phyloP scores from a whole-genome alignment of 2,329 filamentous ascomycete species.

The Exophiala oligosperma region DNA sequence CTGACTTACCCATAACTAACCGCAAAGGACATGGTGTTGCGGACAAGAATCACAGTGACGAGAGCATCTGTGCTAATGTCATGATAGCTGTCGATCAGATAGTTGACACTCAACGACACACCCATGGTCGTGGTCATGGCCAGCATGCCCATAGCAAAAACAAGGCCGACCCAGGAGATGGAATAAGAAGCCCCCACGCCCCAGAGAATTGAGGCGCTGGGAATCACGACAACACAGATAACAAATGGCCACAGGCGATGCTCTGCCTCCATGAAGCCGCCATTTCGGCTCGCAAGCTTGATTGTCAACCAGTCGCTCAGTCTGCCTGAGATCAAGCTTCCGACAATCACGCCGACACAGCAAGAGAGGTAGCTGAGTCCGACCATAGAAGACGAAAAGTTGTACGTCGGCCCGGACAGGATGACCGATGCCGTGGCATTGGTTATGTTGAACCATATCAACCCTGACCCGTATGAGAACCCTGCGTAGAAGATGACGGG shows the following conservation, averaged over 20 bases:
- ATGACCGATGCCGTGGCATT: conserved; percentile 42
- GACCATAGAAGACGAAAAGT: conserved; percentile 32
- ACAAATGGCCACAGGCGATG: conserved; percentile 28
- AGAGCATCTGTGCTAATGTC: conserved; percentile 51
- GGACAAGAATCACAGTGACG: conserved; percentile 49
- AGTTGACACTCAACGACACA: conserved; percentile 44
- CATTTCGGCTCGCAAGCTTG: conserved; percentile 21
- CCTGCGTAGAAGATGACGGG: conserved; percentile 41
- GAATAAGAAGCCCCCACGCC: conserved; percentile 52
- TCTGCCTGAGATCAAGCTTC: conserved; percentile 15
- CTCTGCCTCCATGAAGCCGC: conserved; percentile 30
- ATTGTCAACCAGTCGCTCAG: conserved; percentile 28
- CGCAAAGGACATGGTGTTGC: conserved; percentile 54
- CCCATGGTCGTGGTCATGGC: conserved; percentile 46
- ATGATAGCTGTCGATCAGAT: conserved; percentile 51
- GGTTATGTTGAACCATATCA: conserved; percentile 45
- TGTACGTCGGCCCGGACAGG: conserved; percentile 36
- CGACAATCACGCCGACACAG: conserved; percentile 8
- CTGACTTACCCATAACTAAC: conserved; percentile 34
- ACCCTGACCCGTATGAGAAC: conserved; percentile 41
- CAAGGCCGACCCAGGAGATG: conserved; percentile 51
- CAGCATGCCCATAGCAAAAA: conserved; percentile 51
- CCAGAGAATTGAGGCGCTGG: conserved; percentile 49
- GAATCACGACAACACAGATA: conserved; percentile 42
- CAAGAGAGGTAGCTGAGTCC: conserved; percentile 34